Conservation (phyloP, 371 early-diverging fungal species). For the Mortierella sp. region DNA sequence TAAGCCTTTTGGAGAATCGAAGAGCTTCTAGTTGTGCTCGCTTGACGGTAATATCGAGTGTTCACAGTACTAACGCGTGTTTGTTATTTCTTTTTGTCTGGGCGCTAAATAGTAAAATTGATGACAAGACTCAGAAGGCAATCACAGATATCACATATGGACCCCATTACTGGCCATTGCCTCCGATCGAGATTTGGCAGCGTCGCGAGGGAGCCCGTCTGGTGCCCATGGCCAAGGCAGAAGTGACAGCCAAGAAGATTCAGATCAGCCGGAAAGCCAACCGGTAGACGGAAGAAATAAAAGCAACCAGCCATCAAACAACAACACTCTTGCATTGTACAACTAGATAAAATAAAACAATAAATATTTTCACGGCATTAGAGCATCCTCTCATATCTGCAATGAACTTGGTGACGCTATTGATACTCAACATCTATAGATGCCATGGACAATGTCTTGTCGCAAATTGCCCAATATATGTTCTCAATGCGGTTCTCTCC, state of each 20-base stretch:
- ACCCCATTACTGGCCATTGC: conserved; percentile 83
- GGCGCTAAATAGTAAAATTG: conserved; percentile 64
- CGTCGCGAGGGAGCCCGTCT: conserved; percentile 77
- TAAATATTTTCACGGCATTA: neutral
- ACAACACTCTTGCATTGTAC: neutral
- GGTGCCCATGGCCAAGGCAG: conserved; percentile 61
- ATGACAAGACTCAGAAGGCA: conserved; percentile 78
- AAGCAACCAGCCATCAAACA: neutral
- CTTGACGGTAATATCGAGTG: neutral
- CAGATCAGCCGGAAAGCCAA: conserved; percentile 57
- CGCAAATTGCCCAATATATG: neutral
- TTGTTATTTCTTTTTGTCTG: neutral
- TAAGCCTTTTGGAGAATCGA: conserved; percentile 59
- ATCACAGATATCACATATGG: conserved; percentile 78
- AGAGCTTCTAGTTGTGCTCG: neutral
- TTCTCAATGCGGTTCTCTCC: neutral
- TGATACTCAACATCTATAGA: neutral
- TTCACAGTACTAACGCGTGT: neutral
- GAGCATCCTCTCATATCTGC: no score
- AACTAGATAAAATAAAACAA: neutral
- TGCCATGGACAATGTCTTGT: neutral
- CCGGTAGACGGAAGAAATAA: conserved; percentile 26
- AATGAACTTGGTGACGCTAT: no score
- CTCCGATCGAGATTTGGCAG: conserved; percentile 80
- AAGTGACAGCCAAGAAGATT: conserved; percentile 53